phyloP scores from a whole-genome alignment of 805 yeast species.

The Hanseniaspora jakobsenii region DNA sequence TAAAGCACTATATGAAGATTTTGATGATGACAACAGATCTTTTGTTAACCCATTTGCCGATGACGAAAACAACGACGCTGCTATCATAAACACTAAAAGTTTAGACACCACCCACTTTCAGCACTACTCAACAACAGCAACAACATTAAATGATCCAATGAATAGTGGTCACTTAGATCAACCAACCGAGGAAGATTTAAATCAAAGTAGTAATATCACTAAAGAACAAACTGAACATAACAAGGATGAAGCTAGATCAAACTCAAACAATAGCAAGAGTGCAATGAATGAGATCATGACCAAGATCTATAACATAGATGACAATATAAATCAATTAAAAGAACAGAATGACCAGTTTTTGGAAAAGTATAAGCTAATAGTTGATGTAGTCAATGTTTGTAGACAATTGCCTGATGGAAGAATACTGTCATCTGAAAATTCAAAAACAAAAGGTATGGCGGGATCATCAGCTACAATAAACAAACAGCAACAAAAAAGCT shows the following conservation, averaged over 20 bases:
- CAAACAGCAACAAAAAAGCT: neutral
- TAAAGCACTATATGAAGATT: constrained; percentile 30
- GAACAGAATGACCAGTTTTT: constrained; percentile 9
- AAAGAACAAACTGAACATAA: neutral
- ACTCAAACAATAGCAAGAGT: too few relatives aligned
- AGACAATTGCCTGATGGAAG: constrained; percentile 19
- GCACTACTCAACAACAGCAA: too few relatives aligned
- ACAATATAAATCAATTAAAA: constrained; percentile 18
- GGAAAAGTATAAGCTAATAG: constrained; percentile 32
- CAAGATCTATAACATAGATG: constrained; percentile 1
- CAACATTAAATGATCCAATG: too few relatives aligned
- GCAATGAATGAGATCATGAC: neutral
- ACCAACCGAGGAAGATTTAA: neutral
- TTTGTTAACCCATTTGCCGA: constrained; percentile 37
- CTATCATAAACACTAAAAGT: too few relatives aligned
- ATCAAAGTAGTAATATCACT: neutral
- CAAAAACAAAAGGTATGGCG: neutral
- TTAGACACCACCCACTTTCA: too few relatives aligned
- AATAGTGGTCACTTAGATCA: too few relatives aligned
- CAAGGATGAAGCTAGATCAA: neutral
- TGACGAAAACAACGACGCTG: constrained; percentile 2
- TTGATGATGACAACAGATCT: constrained; percentile 35
- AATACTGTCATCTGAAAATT: constrained; percentile 3
- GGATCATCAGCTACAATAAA: neutral
- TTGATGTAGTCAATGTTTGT: constrained; percentile 42